A percentile compares a stretch with the other conserved stretches of the same genome.
These are phyloP conservation scores for Gossypium stocksii DNA, from an alignment of 345 rosid genomes.

Conservation along the genomic window DNA sequence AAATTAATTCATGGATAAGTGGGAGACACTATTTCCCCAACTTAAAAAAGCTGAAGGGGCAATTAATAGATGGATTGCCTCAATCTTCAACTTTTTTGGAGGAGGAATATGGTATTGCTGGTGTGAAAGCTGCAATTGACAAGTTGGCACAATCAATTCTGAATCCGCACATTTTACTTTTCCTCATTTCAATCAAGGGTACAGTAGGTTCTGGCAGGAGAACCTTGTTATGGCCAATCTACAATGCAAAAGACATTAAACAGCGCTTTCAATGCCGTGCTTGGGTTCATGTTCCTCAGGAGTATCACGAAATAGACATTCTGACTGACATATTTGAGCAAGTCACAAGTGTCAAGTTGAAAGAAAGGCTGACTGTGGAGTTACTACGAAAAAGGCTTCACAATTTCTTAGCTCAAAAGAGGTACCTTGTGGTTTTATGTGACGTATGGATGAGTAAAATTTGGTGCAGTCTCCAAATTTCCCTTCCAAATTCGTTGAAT, in stretches of 20 bases:
- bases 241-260: neutral
- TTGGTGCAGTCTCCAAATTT: neutral
- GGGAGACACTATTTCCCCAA: neutral
- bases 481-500: slow-evolving; percentile 1
- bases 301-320: neutral
- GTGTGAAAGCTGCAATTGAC: neutral
- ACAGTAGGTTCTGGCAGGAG: neutral
- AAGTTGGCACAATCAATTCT: neutral
- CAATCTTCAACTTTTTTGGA: slow-evolving; percentile 5
- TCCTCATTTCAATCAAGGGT: neutral
- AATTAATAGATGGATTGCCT: neutral
- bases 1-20: neutral
- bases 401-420: slow-evolving; percentile 3
- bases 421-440: slow-evolving; percentile 8
- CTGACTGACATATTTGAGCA: neutral
- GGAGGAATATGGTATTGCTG: neutral
- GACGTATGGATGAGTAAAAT: neutral
- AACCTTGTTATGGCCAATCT: slow-evolving; percentile 10
- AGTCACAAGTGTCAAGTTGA: neutral
- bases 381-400: neutral
- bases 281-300: slow-evolving; percentile 6
- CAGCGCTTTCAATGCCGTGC: neutral
- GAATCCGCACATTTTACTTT: neutral
- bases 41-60: neutral
- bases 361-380: neutral